A percentile compares a stretch with the other conserved stretches of the same genome.
Conservation (phyloP, 257 asterid species). For the Nicotiana otophora region DNA sequence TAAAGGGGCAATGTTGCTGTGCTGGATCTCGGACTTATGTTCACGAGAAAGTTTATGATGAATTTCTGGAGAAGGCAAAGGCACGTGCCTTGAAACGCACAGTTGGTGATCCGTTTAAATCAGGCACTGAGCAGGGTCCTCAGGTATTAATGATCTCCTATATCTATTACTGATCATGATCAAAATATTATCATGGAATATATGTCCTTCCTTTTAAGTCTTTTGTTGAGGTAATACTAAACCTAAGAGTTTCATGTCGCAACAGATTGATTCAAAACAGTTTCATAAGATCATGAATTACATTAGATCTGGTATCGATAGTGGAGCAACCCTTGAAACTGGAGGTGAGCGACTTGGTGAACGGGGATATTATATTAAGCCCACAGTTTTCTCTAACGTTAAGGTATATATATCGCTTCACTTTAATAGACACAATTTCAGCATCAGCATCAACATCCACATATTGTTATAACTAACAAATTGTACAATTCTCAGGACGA, state of each 20-base stretch:
- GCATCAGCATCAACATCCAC: background rate
- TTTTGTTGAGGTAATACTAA: conserved; percentile 12
- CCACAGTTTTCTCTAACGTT: conserved; percentile 87
- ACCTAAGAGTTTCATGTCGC: background rate
- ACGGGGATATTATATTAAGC: conserved; percentile 74
- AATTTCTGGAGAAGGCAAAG: conserved; percentile 75
- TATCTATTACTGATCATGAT: background rate
- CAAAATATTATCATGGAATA: background rate
- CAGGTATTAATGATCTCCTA: conserved; percentile 46
- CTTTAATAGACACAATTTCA: background rate
- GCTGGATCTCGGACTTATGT: conserved; percentile 90
- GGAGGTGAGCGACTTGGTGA: conserved; percentile 68
- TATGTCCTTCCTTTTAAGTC: background rate
- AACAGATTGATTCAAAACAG: conserved; percentile 66
- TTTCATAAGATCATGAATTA: conserved; percentile 69
- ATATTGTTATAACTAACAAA: background rate
- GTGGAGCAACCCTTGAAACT: conserved; percentile 85
- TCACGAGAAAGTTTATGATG: conserved; percentile 83
- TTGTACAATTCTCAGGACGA: conserved; percentile 49
- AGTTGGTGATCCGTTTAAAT: conserved; percentile 95
- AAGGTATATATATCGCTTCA: conserved; percentile 35
- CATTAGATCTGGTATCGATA: conserved; percentile 51
- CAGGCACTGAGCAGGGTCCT: conserved; percentile 89
- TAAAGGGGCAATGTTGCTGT: conserved; percentile 97
- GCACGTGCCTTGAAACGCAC: conserved; percentile 62